These are phyloP conservation scores for Solanum appendiculatum DNA, from an alignment of 257 asterid species.

Conservation along the genomic window DNA sequence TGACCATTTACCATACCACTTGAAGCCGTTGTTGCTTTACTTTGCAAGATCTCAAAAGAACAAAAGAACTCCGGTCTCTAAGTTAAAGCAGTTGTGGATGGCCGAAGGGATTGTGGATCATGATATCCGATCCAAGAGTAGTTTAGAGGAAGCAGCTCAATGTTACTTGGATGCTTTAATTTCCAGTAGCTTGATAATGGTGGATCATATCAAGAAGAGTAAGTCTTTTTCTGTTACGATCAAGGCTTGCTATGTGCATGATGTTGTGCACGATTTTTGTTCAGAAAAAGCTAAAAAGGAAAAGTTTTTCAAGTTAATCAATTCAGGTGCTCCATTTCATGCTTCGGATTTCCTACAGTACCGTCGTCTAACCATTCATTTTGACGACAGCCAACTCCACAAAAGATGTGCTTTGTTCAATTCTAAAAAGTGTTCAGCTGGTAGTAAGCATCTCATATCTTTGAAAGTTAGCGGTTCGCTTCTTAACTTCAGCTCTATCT, in stretches of 20 bases:
- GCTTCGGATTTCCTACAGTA: not conserved
- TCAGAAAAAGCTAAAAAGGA: slow-evolving; percentile 7
- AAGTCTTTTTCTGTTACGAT: too few relatives aligned
- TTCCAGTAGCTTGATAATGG: slow-evolving; percentile 3
- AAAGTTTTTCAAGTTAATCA: not conserved
- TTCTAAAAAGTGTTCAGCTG: not conserved
- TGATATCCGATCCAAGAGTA: not conserved
- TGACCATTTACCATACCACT: slow-evolving; percentile 11
- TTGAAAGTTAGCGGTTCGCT: not conserved
- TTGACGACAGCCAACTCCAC: not conserved
- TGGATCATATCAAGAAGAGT: not conserved
- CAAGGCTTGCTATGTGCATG: slow-evolving; percentile 9
- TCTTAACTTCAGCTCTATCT: not conserved
- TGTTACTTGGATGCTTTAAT: slow-evolving; percentile 13
- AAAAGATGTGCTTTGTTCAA: not conserved
- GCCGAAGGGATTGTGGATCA: slow-evolving; percentile 23
- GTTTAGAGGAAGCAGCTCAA: not conserved
- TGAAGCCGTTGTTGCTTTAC: slow-evolving; percentile 28
- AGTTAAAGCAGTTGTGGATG: slow-evolving; percentile 8
- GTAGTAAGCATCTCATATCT: not conserved
- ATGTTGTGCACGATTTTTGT: slow-evolving; percentile 7
- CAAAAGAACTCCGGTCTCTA: not conserved
- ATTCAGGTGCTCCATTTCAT: not conserved
- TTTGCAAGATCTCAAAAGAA: slow-evolving; percentile 5
- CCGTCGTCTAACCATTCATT: not conserved